Evolutionary conservation across 345 rosid genomes (phyloP).

Genomic region (Psidium guajava): DNA sequence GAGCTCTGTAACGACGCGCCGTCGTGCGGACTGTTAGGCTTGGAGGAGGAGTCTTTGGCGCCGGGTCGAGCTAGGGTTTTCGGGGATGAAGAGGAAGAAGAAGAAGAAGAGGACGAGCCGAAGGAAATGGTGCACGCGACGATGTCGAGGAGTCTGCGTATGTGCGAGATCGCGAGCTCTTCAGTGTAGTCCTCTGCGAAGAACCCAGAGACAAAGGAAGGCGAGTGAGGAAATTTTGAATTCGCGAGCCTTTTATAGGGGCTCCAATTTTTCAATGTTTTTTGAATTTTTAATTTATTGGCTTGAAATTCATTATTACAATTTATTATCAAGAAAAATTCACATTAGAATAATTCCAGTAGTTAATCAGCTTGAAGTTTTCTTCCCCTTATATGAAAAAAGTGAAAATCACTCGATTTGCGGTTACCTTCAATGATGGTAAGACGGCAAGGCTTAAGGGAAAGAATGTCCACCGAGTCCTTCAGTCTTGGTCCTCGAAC

Average conservation of each 20-base stretch:
- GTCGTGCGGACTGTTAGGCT: background rate
- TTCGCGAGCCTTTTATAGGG: background rate
- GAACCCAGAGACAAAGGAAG: background rate
- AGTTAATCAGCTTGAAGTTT: no score
- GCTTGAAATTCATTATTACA: background rate
- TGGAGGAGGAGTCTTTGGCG: slow-evolving; percentile 15
- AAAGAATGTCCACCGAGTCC: slow-evolving; percentile 64
- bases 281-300: background rate
- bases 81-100: slow-evolving; percentile 7
- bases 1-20: background rate
- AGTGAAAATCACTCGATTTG: background rate
- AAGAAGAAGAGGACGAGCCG: slow-evolving; percentile 20
- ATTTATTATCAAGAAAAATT: background rate
- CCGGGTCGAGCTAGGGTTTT: slow-evolving; percentile 31
- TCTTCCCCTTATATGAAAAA: no score
- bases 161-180: slow-evolving; percentile 60
- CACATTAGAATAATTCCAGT: no score
- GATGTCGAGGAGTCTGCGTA: slow-evolving; percentile 82
- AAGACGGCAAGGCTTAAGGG: slow-evolving; percentile 89
- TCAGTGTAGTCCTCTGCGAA: slow-evolving; percentile 76
- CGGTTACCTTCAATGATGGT: slow-evolving; percentile 47
- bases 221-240: background rate
- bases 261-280: background rate
- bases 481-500: slow-evolving; percentile 78
- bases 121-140: slow-evolving; percentile 81